phyloP scores from a whole-genome alignment of 192 early-diverging fungal species.

The Coemansia biformis region DNA sequence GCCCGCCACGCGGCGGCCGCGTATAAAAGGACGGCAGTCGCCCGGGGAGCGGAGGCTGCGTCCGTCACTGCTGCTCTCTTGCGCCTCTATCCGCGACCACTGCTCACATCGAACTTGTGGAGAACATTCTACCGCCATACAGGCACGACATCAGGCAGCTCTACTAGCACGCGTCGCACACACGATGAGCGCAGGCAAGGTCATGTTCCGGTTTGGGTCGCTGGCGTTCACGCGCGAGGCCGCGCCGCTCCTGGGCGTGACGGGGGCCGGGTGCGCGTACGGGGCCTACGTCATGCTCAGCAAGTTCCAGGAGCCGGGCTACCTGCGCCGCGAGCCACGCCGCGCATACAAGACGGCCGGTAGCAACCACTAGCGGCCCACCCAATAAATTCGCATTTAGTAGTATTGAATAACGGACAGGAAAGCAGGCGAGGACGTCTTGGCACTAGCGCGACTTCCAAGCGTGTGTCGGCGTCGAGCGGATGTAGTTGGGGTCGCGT shows the following conservation, averaged over 20 bases:
- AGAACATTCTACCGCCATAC: no score
- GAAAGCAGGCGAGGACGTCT: no score
- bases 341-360: conserved; percentile 34
- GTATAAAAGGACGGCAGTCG: no score
- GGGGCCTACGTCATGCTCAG: conserved; percentile 41
- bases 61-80: no score
- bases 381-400: conserved; percentile 1
- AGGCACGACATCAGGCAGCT: no score
- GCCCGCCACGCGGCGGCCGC: no score
- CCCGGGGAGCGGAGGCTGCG: no score
- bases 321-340: conserved; percentile 34
- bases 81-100: no score
- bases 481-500: conserved; percentile 39
- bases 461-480: conserved; percentile 4
- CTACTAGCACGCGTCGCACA: no score
- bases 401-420: background rate
- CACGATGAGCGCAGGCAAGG: conserved; percentile 17
- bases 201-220: conserved; percentile 34
- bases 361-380: background rate
- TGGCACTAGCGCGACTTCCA: conserved; percentile 13
- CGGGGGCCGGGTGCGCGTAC: conserved; percentile 41
- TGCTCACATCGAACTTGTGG: no score
- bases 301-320: conserved; percentile 49
- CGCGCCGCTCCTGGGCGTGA: conserved; percentile 34
- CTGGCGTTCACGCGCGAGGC: conserved; percentile 44